These are phyloP conservation scores for Coemansia sp. DNA, from an alignment of 192 early-diverging fungal species.

Conservation along the genomic window DNA sequence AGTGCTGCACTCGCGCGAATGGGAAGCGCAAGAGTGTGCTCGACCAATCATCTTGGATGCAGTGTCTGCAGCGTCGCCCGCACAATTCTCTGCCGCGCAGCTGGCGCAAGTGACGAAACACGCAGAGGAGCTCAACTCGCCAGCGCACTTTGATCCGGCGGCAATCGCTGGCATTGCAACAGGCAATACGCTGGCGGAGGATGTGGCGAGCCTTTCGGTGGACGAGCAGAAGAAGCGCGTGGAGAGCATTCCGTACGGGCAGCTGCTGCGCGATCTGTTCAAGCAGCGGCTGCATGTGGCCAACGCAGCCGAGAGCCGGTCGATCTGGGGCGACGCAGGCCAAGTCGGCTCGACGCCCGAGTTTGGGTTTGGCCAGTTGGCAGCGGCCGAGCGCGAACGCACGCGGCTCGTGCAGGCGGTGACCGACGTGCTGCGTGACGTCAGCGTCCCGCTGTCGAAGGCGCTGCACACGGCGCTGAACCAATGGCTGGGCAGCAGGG, in stretches of 20 bases:
- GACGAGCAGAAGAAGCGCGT: conserved; percentile 45
- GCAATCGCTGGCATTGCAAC: conserved; percentile 22
- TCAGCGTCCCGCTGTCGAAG: conserved; percentile 50
- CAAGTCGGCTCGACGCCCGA: conserved; percentile 67
- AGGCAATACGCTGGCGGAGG: conserved; percentile 12
- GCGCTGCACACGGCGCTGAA: conserved; percentile 61
- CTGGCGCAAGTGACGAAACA: conserved; percentile 26
- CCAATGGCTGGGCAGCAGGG: conserved; percentile 64
- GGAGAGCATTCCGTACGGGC: conserved; percentile 76
- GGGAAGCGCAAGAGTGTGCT: conserved; percentile 41
- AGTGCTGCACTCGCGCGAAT: conserved; percentile 62
- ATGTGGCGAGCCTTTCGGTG: conserved; percentile 24
- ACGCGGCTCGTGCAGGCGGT: conserved; percentile 64
- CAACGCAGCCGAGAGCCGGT: conserved; percentile 69
- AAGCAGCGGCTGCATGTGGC: conserved; percentile 71
- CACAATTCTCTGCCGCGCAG: conserved; percentile 21
- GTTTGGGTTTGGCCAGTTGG: conserved; percentile 81
- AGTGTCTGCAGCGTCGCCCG: conserved; percentile 24
- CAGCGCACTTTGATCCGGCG: conserved; percentile 47
- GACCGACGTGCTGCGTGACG: conserved; percentile 57
- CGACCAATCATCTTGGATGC: conserved; percentile 44
- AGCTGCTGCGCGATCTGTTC: conserved; percentile 79
- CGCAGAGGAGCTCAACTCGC: conserved; percentile 17
- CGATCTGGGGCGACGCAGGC: conserved; percentile 69
- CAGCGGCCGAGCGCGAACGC: conserved; percentile 69